A percentile compares a stretch with the other conserved stretches of the same genome.
These are phyloP conservation scores for Physcomitrellopsis africana DNA, from an alignment of 225 moss, liverwort and hornwort genomes.

Conservation along the genomic window DNA sequence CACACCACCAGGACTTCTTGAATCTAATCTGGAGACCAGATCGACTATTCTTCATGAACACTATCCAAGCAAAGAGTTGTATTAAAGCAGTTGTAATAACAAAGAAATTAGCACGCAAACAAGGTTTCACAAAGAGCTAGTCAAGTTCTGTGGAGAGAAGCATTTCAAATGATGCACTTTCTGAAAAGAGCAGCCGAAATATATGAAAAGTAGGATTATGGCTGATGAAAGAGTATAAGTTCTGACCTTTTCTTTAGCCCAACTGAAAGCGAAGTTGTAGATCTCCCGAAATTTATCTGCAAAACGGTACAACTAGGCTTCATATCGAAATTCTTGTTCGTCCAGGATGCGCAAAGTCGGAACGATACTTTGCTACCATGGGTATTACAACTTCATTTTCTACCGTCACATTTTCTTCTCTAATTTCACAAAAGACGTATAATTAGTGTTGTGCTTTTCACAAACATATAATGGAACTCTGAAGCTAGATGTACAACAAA, in stretches of 20 bases:
- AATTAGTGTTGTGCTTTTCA: too few species aligned
- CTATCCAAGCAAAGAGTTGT: slow-evolving; percentile 2
- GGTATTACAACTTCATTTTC: neutral
- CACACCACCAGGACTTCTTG: slow-evolving; percentile 10
- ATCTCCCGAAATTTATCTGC: slow-evolving; percentile 95
- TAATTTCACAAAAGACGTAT: neutral
- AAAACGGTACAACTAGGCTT: neutral
- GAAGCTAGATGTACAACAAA: neutral
- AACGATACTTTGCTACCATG: neutral
- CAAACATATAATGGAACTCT: neutral
- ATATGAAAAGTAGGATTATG: neutral
- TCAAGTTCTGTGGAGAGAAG: neutral
- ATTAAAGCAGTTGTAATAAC: neutral
- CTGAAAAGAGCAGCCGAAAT: too few species aligned
- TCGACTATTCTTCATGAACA: neutral
- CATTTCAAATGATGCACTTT: neutral
- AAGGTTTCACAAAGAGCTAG: neutral
- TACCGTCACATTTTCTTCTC: neutral
- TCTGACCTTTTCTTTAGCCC: slow-evolving; percentile 92
- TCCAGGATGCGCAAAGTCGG: slow-evolving; percentile 1
- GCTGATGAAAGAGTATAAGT: slow-evolving; percentile 10
- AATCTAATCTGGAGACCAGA: neutral
- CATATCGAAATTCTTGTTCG: slow-evolving; percentile 2
- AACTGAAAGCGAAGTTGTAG: slow-evolving; percentile 89
- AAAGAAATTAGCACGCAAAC: neutral